Base-by-base conservation (phyloP, 768 basidiomycete species). In the Leccinum fibrillosum region DNA sequence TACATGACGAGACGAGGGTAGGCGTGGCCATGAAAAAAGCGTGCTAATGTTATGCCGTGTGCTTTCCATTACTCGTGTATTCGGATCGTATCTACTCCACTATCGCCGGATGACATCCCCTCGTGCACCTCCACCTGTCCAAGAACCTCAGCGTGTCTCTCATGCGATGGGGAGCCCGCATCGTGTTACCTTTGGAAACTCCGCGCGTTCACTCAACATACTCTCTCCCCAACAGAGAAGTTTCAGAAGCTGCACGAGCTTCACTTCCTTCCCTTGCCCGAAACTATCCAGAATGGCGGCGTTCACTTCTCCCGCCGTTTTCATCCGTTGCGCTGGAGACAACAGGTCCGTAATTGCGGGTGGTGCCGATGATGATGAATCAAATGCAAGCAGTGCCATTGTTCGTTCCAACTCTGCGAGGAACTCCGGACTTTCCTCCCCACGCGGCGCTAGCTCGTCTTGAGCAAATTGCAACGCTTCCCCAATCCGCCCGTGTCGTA, bases 281-380 rank as follows among this genome's bases (percentile, higher is more conserved):
- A 94, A 78, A 67, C 89, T 90, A 67, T 94, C 92, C 69, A 99
- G 76, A 55, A 99, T 96, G 32, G 96, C 95, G 1, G 92, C 89
- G 69, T 99, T 99, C 70, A 98, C 86, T 75, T 96, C 93, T 21
- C 90, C 87, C 1, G 95, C 95, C n/a, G 95, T 96, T 76, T 89
- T 90, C 83, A 92, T 82, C 52, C 96, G 82, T 71, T 98, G 94
- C 21, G 85, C 86, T 30, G 91, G 89, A 28, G 89, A 88, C 69
- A 98, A 74, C 54, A 98, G 77, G 55, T 93, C 87, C 19, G 85
- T 79, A 64, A 97, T 92, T 25, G 81, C 64, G 23, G 92, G 90
- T 13, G 75, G 73, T 47, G 69, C 66, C 35, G 68, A 61, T 28
- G 84, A 77, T 2, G 82, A 78, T 2, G 85, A 79, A 61, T 91